Percentiles rank a stretch among this genome's conserved stretches.
phyloP scores from a whole-genome alignment of 306 rosid species.

The Sechiopsis laciniata region DNA sequence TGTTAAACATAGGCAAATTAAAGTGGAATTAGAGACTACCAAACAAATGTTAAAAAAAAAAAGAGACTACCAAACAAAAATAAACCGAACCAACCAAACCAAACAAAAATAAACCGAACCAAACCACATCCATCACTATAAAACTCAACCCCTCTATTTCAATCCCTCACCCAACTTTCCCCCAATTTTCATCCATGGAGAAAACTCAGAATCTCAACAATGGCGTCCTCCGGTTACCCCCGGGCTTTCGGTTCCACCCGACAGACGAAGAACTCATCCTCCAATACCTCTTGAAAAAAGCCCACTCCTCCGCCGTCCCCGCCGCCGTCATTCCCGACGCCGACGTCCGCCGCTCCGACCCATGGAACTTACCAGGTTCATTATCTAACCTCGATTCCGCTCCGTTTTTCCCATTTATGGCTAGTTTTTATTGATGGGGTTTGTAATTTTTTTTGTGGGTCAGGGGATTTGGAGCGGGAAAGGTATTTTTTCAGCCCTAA shows the following conservation, averaged over 20 bases:
- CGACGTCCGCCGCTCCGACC: constrained; percentile 54
- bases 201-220: constrained; percentile 4
- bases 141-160: not conserved
- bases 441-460: not conserved
- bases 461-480: constrained; percentile 43
- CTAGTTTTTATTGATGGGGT: not conserved
- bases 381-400: not conserved
- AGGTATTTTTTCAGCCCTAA: constrained; percentile 73
- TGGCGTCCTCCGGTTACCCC: constrained; percentile 41
- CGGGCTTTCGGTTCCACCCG: constrained; percentile 79
- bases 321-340: constrained; percentile 56
- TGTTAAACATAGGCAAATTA: too few species aligned
- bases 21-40: too few species aligned
- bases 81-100: not conserved
- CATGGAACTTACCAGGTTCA: constrained; percentile 77
- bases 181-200: not conserved
- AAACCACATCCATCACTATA: constrained; percentile 13
- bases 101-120: too few species aligned
- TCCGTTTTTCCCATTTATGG: not conserved
- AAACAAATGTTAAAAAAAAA: too few species aligned
- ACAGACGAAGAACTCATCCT: constrained; percentile 83
- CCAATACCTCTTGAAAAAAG: constrained; percentile 57
- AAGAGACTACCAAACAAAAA: too few species aligned
- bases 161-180: not conserved
- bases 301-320: constrained; percentile 58